A percentile compares a stretch with the other conserved stretches of the same genome.
Evolutionary conservation across 129 eudicot genomes (phyloP).

Genomic region (Gnaphalium uliginosum): DNA sequence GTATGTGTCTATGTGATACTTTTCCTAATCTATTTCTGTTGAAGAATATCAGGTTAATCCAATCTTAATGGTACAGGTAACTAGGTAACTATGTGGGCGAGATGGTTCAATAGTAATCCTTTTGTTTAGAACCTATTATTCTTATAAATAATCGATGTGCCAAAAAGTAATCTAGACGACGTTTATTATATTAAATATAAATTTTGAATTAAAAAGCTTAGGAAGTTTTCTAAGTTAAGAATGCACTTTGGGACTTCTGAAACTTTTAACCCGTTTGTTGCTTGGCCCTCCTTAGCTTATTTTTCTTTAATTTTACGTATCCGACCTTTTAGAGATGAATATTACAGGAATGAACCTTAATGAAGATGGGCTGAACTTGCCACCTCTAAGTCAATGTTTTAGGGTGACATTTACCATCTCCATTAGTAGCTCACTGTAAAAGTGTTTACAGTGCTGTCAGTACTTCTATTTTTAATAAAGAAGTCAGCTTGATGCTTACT

Average conservation of each 20-base stretch:
- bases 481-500: not conserved
- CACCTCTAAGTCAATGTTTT: not conserved
- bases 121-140: not conserved
- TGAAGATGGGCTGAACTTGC: not conserved
- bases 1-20: conserved; percentile 18
- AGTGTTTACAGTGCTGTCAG: not conserved
- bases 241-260: too few relatives aligned
- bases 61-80: too few relatives aligned
- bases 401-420: not conserved
- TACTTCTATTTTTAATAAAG: not conserved
- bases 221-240: too few relatives aligned
- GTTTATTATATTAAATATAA: too few relatives aligned
- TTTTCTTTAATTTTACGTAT: too few relatives aligned
- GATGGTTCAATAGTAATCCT: not conserved
- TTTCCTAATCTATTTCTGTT: not conserved
- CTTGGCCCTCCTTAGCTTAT: too few relatives aligned
- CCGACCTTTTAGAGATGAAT: not conserved
- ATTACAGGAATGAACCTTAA: not conserved
- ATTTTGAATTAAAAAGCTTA: too few relatives aligned
- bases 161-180: too few relatives aligned
- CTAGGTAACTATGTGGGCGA: too few relatives aligned
- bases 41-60: not conserved
- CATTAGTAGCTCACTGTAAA: not conserved
- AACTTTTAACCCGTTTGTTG: too few relatives aligned
- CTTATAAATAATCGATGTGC: too few relatives aligned